Percentiles rank a stretch among this genome's conserved stretches.
These are phyloP conservation scores for Suhomyces anneliseae DNA, from an alignment of 1,139 yeast species.

Conservation along the genomic window DNA sequence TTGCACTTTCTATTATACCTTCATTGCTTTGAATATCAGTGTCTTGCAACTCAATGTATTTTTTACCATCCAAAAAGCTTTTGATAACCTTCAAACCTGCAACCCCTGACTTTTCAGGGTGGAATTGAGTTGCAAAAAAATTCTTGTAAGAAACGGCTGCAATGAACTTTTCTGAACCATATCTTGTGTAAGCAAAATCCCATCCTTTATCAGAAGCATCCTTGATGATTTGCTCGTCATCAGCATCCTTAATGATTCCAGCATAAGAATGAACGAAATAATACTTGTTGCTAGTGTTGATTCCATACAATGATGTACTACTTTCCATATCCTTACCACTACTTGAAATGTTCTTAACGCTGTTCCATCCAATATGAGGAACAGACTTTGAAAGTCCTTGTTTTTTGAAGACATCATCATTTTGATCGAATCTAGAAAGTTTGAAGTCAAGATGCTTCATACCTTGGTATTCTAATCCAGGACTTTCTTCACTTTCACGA, in stretches of 20 bases:
- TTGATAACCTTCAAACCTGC: constrained; percentile 81
- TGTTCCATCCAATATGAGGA: constrained; percentile 96
- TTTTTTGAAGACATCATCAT: constrained; percentile 32
- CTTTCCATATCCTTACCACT: constrained; percentile 16
- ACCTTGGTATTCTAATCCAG: constrained; percentile 52
- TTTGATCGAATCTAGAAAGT: constrained; percentile 58
- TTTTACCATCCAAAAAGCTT: constrained; percentile 62
- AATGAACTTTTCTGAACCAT: constrained; percentile 77
- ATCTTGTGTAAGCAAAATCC: constrained; percentile 70
- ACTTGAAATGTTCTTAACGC: constrained; percentile 23
- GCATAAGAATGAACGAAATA: constrained; percentile 96
- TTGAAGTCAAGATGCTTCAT: constrained; percentile 49
- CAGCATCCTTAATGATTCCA: constrained; percentile 48
- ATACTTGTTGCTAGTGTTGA: constrained; percentile 67
- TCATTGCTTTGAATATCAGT: constrained; percentile 19
- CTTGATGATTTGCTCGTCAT: constrained; percentile 29
- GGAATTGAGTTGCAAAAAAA: constrained; percentile 93
- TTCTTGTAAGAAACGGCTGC: constrained; percentile 81
- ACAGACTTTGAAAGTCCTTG: constrained; percentile 59
- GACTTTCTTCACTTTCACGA: constrained; percentile 71
- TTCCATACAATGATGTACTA: constrained; percentile 51
- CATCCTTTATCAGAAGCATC: constrained; percentile 56
- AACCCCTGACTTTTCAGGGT: constrained; percentile 92
- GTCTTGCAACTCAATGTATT: constrained; percentile 22
- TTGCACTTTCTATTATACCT: constrained; percentile 48